Evolutionary conservation across 352 stramenopile genomes (phyloP).

Genomic region (Pythium volutum): DNA sequence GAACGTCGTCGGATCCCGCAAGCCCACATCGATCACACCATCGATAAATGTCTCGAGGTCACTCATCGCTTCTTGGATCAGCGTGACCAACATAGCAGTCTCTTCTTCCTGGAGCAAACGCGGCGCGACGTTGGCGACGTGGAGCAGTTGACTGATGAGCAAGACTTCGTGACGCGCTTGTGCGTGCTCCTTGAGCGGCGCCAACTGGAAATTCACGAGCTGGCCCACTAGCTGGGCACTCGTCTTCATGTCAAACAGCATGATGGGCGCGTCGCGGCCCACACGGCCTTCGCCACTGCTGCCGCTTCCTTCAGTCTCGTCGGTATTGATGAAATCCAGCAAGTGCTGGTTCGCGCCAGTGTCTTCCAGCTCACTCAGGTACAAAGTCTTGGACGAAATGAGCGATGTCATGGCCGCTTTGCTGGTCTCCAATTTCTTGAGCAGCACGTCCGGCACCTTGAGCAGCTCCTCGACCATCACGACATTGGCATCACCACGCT

Average conservation of each 20-base stretch:
- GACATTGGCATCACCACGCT: slow-evolving; percentile 13
- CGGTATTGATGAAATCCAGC: slow-evolving; percentile 31
- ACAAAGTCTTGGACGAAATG: slow-evolving; percentile 71
- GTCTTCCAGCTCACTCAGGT: slow-evolving; percentile 51
- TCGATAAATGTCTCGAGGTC: slow-evolving; percentile 57
- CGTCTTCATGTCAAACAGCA: slow-evolving; percentile 82
- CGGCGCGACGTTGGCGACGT: slow-evolving; percentile 54
- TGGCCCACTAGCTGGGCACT: slow-evolving; percentile 57
- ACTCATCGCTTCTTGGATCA: slow-evolving; percentile 36
- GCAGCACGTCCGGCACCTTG: slow-evolving; percentile 56
- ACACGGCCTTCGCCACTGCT: slow-evolving; percentile 18
- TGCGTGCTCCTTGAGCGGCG: slow-evolving; percentile 65
- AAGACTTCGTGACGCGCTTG: slow-evolving; percentile 64
- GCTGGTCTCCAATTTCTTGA: slow-evolving; percentile 61
- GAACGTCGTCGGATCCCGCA: slow-evolving; percentile 62
- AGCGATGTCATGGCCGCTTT: slow-evolving; percentile 46
- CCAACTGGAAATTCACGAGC: slow-evolving; percentile 78
- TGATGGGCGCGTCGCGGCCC: slow-evolving; percentile 60
- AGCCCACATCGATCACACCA: slow-evolving; percentile 42
- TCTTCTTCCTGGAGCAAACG: slow-evolving; percentile 6
- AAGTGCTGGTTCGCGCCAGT: slow-evolving; percentile 31
- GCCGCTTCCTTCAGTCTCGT: slow-evolving; percentile 27
- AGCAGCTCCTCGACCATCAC: slow-evolving; percentile 66
- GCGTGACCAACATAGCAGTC: slow-evolving; percentile 2
- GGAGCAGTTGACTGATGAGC: slow-evolving; percentile 52